Percentiles rank a stretch among this genome's conserved stretches.
Evolutionary conservation across 2,329 filamentous ascomycete genomes (phyloP).

Genomic region (Aureobasidium melanogenum): DNA sequence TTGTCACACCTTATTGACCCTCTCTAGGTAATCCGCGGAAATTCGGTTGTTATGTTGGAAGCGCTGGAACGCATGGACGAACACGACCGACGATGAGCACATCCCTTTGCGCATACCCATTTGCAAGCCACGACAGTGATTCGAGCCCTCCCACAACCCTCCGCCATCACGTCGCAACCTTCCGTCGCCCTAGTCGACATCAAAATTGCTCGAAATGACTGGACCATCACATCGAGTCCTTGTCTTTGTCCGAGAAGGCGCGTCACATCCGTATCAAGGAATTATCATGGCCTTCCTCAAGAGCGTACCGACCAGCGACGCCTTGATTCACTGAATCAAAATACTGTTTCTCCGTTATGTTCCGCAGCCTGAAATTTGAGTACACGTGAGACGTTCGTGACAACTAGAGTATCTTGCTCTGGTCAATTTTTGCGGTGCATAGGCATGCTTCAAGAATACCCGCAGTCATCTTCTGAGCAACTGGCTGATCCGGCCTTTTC

Average conservation of each 20-base stretch:
- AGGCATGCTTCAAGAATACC: not conserved
- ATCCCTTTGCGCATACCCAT: not conserved
- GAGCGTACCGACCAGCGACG: not conserved
- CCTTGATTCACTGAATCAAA: not conserved
- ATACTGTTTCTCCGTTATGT: not conserved
- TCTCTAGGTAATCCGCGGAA: conserved; percentile 79
- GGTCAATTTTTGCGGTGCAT: not conserved
- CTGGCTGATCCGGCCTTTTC: too few relatives aligned
- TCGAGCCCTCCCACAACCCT: not conserved
- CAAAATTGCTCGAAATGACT: not conserved
- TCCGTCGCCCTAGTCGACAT: not conserved
- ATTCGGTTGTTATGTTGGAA: conserved; percentile 97
- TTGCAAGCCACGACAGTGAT: not conserved
- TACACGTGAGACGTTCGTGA: not conserved
- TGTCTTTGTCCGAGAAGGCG: not conserved
- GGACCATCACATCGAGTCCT: not conserved
- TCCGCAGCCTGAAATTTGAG: not conserved
- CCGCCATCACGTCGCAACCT: not conserved
- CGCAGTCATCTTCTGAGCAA: not conserved
- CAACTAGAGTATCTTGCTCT: not conserved
- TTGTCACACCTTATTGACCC: not conserved
- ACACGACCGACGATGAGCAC: conserved; percentile 19
- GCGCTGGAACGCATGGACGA: conserved; percentile 32
- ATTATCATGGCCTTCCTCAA: not conserved
- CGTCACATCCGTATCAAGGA: not conserved